Conservation (phyloP, 139 green algal species). For the Dunaliella sp. region DNA sequence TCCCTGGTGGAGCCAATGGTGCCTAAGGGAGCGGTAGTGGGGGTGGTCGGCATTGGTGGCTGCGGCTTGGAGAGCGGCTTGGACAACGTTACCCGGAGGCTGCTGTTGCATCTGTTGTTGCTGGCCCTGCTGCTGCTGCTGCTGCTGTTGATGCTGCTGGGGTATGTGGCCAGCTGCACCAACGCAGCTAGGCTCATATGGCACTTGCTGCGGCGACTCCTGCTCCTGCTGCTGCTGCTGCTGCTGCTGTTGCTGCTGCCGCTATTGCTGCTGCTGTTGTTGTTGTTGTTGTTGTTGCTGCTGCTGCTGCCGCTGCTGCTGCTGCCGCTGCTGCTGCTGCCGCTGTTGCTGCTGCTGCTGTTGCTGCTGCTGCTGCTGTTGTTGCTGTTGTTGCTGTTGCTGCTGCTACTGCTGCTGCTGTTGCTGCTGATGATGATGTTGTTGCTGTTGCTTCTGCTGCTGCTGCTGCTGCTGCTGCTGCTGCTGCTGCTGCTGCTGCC, state of each 20-base stretch:
- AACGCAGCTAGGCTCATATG: no score
- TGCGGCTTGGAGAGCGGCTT: no score
- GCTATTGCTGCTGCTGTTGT: not conserved
- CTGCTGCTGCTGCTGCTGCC: not conserved
- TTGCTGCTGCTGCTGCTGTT: not conserved
- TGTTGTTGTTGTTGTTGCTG: not conserved
- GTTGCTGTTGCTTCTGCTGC: not conserved
- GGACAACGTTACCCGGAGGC: no score
- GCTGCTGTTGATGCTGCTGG: no score
- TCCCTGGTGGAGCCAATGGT: no score
- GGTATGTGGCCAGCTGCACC: no score
- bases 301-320: not conserved
- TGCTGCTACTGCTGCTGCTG: not conserved
- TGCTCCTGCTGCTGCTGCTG: no score
- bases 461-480: not conserved
- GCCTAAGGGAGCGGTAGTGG: no score
- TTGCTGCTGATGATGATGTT: not conserved
- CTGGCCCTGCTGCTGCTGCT: no score
- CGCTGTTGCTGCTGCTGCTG: not conserved
- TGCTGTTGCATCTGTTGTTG: no score
- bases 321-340: slow-evolving; percentile 10
- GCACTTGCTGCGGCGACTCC: no score
- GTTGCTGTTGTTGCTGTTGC: not conserved
- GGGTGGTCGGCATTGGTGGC: no score
- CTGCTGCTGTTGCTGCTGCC: slow-evolving; percentile 9